Conservation (phyloP, 129 eudicot species). For the Heracleum sosnowskyi region DNA sequence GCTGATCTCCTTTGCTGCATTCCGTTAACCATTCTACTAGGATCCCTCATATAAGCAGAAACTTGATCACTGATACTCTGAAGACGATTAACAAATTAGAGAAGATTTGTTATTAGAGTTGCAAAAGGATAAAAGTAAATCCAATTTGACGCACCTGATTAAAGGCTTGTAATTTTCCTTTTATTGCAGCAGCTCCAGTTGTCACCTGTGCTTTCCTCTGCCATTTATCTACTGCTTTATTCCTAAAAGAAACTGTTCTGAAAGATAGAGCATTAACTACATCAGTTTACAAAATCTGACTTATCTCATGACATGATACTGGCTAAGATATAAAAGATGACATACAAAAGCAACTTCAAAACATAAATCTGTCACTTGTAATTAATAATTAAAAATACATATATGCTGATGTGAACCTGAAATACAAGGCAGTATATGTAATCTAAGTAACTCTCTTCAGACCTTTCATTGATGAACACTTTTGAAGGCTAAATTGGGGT, state of each 20-base stretch:
- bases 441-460: background rate
- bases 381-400: background rate
- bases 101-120: background rate
- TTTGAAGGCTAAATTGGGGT: background rate
- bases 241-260: conserved; percentile 54
- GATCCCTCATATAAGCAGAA: conserved; percentile 86
- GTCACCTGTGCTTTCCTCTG: conserved; percentile 83
- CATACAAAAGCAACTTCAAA: background rate
- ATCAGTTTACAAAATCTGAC: background rate
- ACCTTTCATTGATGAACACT: background rate
- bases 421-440: background rate
- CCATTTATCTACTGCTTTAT: conserved; percentile 85
- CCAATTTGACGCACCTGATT: conserved; percentile 50
- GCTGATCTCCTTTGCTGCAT: conserved; percentile 79
- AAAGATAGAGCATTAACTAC: conserved; percentile 11
- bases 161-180: conserved; percentile 64
- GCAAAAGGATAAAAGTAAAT: conserved; percentile 5
- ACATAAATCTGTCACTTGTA: background rate
- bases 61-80: conserved; percentile 92
- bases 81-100: conserved; percentile 9
- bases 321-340: background rate
- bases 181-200: conserved; percentile 74
- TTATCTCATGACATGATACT: background rate
- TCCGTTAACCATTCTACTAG: conserved; percentile 78
- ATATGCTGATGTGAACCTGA: background rate